phyloP scores from a whole-genome alignment of 1,139 yeast genomes.

The Kodamaea anthophila region DNA sequence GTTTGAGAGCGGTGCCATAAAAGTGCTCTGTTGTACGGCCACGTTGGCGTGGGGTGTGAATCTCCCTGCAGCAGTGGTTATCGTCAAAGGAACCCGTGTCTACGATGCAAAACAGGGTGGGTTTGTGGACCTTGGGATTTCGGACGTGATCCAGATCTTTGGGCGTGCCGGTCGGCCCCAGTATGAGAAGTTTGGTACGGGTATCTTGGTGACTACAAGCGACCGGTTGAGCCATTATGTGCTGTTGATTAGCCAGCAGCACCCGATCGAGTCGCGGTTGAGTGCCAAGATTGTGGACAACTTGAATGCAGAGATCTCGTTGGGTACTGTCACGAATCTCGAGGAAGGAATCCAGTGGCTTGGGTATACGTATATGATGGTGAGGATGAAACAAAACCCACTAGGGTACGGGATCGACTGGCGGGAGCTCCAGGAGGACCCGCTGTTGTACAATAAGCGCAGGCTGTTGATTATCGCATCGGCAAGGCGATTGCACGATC shows the following conservation, averaged over 20 bases:
- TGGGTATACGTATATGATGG: constrained; percentile 91
- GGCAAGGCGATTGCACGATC: constrained; percentile 70
- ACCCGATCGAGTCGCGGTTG: constrained; percentile 88
- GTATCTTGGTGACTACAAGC: constrained; percentile 77
- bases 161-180: constrained; percentile 99
- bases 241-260: constrained; percentile 84
- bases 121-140: constrained; percentile 83
- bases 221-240: constrained; percentile 84
- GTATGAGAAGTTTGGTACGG: constrained; percentile 86
- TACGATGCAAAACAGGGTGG: constrained; percentile 96
- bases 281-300: constrained; percentile 80
- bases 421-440: constrained; percentile 80
- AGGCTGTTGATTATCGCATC: constrained; percentile 71
- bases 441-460: constrained; percentile 66
- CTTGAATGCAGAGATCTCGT: constrained; percentile 89
- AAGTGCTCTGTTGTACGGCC: constrained; percentile 92
- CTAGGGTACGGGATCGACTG: constrained; percentile 90
- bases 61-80: constrained; percentile 95
- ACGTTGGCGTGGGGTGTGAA: constrained; percentile 99
- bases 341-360: constrained; percentile 96
- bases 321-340: constrained; percentile 91
- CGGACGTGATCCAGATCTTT: constrained; percentile 95
- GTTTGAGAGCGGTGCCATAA: constrained; percentile 80
- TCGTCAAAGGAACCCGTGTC: constrained; percentile 92
- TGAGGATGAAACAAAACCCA: constrained; percentile 92